Evolutionary conservation across 306 rosid species (phyloP).

Genomic region (Vicia villosa): DNA sequence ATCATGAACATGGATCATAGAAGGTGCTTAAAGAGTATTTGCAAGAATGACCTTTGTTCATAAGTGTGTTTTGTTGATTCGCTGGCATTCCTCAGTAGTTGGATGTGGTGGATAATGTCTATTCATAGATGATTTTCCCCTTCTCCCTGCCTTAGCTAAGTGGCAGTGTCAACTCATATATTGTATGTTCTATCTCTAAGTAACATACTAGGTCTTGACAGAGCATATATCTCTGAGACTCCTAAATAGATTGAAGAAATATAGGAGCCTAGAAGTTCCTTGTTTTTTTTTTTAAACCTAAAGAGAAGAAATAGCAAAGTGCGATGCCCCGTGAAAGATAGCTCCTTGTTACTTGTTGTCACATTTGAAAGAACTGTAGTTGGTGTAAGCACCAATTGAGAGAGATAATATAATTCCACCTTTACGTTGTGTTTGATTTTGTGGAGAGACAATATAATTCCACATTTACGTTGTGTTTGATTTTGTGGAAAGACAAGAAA

Average conservation of each 20-base stretch:
- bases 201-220: background rate
- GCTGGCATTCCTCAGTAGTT: background rate
- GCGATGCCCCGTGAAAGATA: background rate
- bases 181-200: background rate
- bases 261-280: background rate
- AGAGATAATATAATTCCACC: no score
- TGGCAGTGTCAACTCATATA: background rate
- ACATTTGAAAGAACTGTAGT: background rate
- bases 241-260: background rate
- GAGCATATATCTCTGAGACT: background rate
- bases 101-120: background rate
- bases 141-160: background rate
- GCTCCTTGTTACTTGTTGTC: slow-evolving; percentile 7
- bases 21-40: slow-evolving; percentile 19
- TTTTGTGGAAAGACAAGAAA: no score
- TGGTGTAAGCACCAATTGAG: background rate
- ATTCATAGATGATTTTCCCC: background rate
- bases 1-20: slow-evolving; percentile 11
- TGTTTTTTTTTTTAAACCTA: no score
- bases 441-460: no score
- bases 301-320: no score
- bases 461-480: no score
- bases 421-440: no score
- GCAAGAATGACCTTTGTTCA: background rate
- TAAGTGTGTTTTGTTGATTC: slow-evolving; percentile 1